These are phyloP conservation scores for Panellus pusillus DNA, from an alignment of 768 basidiomycete species.

Conservation along the genomic window DNA sequence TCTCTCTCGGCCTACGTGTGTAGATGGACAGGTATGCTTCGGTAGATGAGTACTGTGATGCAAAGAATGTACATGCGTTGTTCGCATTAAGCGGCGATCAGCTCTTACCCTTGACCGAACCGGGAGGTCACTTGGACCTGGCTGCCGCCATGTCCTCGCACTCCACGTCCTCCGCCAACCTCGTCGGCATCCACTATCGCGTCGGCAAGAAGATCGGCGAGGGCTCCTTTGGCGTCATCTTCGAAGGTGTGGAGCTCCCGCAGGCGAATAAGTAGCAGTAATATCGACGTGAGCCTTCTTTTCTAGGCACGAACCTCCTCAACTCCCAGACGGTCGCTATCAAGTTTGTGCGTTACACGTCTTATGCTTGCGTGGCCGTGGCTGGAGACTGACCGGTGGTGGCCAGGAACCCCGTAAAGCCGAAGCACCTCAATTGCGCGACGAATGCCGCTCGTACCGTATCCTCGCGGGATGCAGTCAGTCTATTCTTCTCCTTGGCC, in stretches of 20 bases:
- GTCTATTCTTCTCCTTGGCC: constrained; percentile 33
- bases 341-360: constrained; percentile 85
- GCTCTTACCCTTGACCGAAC: background rate
- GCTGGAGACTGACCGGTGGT: constrained; percentile 18
- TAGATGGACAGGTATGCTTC: too few relatives aligned
- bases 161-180: constrained; percentile 62
- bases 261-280: too few relatives aligned
- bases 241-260: constrained; percentile 64
- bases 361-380: constrained; percentile 5
- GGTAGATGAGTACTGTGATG: too few relatives aligned
- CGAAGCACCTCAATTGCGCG: constrained; percentile 95
- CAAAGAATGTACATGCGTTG: background rate
- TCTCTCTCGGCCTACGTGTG: too few relatives aligned
- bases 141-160: constrained; percentile 52
- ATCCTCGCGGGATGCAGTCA: constrained; percentile 87
- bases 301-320: constrained; percentile 88
- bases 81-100: background rate
- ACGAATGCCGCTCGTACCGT: constrained; percentile 97
- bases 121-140: too few relatives aligned
- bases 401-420: constrained; percentile 91
- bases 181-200: constrained; percentile 96
- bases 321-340: constrained; percentile 99
- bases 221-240: constrained; percentile 96
- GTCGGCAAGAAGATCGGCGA: constrained; percentile 99
- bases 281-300: background rate